Base-by-base conservation (phyloP, 1,139 yeast genomes). In the Protomyces inundatus region DNA sequence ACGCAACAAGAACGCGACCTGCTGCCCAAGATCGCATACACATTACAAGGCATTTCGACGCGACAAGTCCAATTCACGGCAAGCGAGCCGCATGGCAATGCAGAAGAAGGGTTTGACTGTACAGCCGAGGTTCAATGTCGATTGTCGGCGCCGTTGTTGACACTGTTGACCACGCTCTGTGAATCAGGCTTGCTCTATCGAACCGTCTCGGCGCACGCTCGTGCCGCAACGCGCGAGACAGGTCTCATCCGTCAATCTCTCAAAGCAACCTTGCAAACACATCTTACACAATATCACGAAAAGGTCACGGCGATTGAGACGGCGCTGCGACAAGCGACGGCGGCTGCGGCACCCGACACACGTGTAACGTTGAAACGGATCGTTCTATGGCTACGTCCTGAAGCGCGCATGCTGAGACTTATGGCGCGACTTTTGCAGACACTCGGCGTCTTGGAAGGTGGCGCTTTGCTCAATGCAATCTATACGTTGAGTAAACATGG, bases 151-250 rank as follows among this genome's bases (percentile, higher is more conserved):
- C 83, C 91, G 32, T 77, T 83, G 46, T 79, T 87, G 50, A 84
- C 85, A 0, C 70, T 86, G 34, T 73, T 89, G 42, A 83, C 81
- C 64, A 76, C 79, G 58, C 75, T 88, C 0, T 76, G 87, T 55
- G 97, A 91, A 73, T 86, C 90, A 1, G 95, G 90, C 0, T 74
- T 91, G 53, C 76, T 90, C 6, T 88, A 83, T 74, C 80, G 80
- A 65, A 75, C 76, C 63, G 73, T 88, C 50, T 73, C 73, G 10
- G 63, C 67, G 0, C 73, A 73, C 39, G 71, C 79, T n/a, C 80
- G 66, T 23, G 77, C 42, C 37, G 67, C 23, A 67, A 74, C 64
- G 73, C 73, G 67, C 72, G 75, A 9, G 68, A 68, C 59, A 66
- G 70, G 54, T 64, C 40, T 54, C 34, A 69, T 68, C 40, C 67